Evolutionary conservation across 73 alveolate species (phyloP).

Genomic region (Blepharisma japonicum): DNA sequence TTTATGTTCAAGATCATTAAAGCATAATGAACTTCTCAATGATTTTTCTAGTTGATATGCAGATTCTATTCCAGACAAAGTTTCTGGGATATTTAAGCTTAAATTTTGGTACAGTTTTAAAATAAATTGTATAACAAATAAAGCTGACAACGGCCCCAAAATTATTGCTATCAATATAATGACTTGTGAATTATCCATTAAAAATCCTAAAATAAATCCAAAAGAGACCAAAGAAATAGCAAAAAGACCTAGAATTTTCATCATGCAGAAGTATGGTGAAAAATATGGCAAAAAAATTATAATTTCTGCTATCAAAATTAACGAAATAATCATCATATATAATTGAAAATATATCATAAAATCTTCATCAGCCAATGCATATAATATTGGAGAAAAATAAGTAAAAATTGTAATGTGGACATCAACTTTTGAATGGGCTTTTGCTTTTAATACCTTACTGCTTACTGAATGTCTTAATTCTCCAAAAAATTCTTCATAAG

Average conservation of each 20-base stretch:
- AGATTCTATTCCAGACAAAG: too few relatives aligned
- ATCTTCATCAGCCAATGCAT: neutral
- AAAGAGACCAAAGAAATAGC: neutral
- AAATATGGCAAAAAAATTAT: neutral
- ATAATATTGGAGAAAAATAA: neutral
- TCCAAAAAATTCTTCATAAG: neutral
- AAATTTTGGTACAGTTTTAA: neutral
- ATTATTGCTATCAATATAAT: neutral
- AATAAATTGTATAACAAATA: neutral
- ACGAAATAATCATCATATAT: neutral
- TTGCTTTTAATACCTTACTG: neutral
- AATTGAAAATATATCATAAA: neutral
- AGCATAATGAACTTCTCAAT: neutral
- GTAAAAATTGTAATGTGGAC: neutral
- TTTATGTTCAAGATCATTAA: neutral
- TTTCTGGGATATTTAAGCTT: too few relatives aligned
- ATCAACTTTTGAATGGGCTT: slow-evolving; percentile 1
- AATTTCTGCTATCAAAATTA: neutral
- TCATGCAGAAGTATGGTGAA: neutral
- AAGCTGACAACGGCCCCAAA: neutral
- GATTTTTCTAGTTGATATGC: neutral
- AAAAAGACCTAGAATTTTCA: neutral
- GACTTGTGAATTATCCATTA: neutral
- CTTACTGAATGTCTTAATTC: neutral
- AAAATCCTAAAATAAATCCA: neutral